Evolutionary conservation across 1,284 basidiomycete genomes (phyloP), one percentile per base, ranked within the genome.

Genomic region (Waitea zeae): DNA sequence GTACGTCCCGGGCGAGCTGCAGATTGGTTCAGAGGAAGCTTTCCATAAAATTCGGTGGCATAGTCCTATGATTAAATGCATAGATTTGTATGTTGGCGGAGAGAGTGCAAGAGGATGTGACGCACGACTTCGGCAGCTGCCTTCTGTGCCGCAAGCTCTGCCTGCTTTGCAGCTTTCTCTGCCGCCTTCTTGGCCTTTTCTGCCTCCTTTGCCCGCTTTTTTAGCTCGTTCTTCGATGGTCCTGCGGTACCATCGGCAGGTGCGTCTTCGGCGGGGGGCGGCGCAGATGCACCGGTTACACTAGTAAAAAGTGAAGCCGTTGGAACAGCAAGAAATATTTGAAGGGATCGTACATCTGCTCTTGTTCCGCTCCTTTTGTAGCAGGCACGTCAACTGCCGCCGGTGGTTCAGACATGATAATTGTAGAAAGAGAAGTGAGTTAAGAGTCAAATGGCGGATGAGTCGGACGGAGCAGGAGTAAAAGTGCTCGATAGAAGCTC

Each of bases 151-250:
- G 76, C 79, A 36, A 82, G 69, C 43, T 87, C 84, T 36, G 78
- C 69, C 41, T 73, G 76, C 47, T 77, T 82, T 12, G 82, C 86
- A 4, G 71, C 75, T 43, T 76, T 78, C 51, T 87, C 84, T 22
- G 80, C 82, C 4, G 80, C 84, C 55, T 89, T 92, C 56, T 80
- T 82, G 17, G 80, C 83, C 51, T 98, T 97, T 57, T 95, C 89
- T 13, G 79, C 82, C 41, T 84, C 81, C 56, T 93, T 95, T 19
- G 83, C 84, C 20, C 77, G 71, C 61, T 92, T 95, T 64, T 97
- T 97, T 42, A 90, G 59, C 49, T 93, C 89, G 50, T 68, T 88
- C 60, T 96, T 96, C 39, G 81, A 79, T 5, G 81, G 79, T 14
- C 61, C 71, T n/a, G 22, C 33, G 38, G n/a, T n/a, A n/a, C n/a